Base-by-base conservation (phyloP, 2,329 filamentous ascomycete genomes). In the Lachnum nothofagi region DNA sequence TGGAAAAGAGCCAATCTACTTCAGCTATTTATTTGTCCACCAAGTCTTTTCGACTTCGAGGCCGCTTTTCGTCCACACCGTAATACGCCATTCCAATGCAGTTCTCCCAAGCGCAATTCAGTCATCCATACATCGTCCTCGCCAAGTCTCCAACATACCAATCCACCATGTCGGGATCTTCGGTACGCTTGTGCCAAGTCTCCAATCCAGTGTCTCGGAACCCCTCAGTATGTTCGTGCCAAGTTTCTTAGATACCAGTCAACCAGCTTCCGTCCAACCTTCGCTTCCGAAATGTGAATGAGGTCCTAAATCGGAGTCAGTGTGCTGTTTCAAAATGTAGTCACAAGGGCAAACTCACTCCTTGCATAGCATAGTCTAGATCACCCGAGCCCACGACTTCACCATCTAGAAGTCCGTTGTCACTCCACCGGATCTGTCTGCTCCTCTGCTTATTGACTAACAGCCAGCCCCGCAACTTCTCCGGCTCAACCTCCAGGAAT, bases 161-260 rank as follows among this genome's bases (percentile, higher is more conserved):
- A 73, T 98, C 93, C 59, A 98, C 91, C 65, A 98, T 22, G n/a
- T n/a, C n/a, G n/a, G n/a, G n/a, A n/a, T 33, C 42, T 57, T 49
- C 86, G 95, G 77, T 98, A 98, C 51, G 91, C 94, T 69, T 93
- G 85, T 53, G 91, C 88, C 65, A 98, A 77, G 77, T 98, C 98
- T 68, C 93, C n/a, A n/a, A n/a, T n/a, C n/a, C n/a, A n/a, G n/a
- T n/a, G n/a, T n/a, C n/a, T n/a, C n/a, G n/a, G n/a, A n/a, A n/a
- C 24, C 34, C 42, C 58, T 49, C 86, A 95, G 77, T 98, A 98
- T 51, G 91, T 94, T 69, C 93, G 85, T 53, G 91, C 88, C 65
- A 98, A 77, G 77, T 98, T 98, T 68, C 93, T 85, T 67, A 98
- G 81, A 72, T 98, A 98, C 93, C 93, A 98, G 73, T 98, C 93